Evolutionary conservation across 805 yeast genomes (phyloP), one percentile per base, ranked within the genome.

Genomic region (Saturnispora besseyi): DNA sequence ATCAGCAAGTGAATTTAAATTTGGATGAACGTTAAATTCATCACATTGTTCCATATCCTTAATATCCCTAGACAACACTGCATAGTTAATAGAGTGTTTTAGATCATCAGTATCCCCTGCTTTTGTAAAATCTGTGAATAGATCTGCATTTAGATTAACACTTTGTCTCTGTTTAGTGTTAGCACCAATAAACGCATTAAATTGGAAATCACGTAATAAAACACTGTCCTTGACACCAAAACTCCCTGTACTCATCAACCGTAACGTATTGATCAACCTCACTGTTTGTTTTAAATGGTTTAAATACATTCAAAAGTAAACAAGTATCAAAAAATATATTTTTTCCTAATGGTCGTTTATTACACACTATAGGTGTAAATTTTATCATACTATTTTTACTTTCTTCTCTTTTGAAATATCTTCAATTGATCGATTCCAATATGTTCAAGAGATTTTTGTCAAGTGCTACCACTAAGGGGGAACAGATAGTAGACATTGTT

Each of bases 21-120:
- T 21, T n/a, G 75, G 68, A 38, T 64, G 62, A 63, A 71, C 75
- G 57, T 72, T 36, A 11, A 6, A 15, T 18, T 73, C 36, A 57
- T 61, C 49, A 61, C 69, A 24, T 66, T 67, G 54, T 36, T 85
- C 76, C 55, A 67, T 76, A 5, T 72, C 70, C 37, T 76, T 63
- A n/a, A 91, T 68, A 38, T 78, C 77, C 46, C 87, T 72, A 4
- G 91, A 79, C 4, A 91, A 75, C 4, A 81, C 89, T 2, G 96
- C 97, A 65, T 91, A 91, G 65, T 91, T 91, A 55, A 91, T 76
- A 5, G 96, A 84, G 59, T 84, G 79, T 52, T 79, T 77, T 57
- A 91, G 72, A 60, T 90, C 91, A 66, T 91, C 98, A 0, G 82
- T 78, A 11, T 68, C 66, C n/a, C 91, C 80, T n/a, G 96, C 90